Conservation (phyloP, 73 alveolate species). For the Uronychia binucleata region DNA sequence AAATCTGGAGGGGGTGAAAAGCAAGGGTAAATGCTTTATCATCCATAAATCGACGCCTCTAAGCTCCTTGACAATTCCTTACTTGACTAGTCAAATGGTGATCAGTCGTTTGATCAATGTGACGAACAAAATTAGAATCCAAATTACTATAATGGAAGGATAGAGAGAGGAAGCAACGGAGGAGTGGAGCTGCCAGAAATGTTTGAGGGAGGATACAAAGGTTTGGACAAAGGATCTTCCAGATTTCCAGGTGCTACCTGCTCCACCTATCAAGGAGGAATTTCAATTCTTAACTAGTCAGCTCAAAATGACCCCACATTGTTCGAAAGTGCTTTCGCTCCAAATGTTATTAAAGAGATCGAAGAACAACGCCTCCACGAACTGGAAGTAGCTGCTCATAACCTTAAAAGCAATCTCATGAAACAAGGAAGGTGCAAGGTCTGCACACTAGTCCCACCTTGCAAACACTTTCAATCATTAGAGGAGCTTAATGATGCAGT, state of each 20-base stretch:
- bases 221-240: not conserved
- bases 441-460: conserved; percentile 65
- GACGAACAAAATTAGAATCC: not conserved
- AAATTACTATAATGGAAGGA: not conserved
- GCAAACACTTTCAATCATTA: conserved; percentile 48
- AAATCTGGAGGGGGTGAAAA: not conserved
- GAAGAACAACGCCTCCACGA: not conserved
- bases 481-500: conserved; percentile 32
- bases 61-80: not conserved
- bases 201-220: not conserved
- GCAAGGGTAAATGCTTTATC: not conserved
- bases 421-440: conserved; percentile 50
- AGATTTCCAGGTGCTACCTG: not conserved
- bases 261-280: not conserved
- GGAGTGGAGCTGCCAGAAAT: too few relatives aligned
- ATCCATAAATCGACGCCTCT: not conserved
- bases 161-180: too few relatives aligned
- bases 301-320: not conserved
- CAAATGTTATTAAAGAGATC: not conserved
- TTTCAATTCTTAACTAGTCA: too few relatives aligned
- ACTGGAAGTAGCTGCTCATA: not conserved
- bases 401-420: not conserved
- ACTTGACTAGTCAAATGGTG: not conserved
- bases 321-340: not conserved
- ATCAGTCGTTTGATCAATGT: not conserved